phyloP scores from a whole-genome alignment of 2,329 filamentous ascomycete species.

The Epicoccum nigrum region DNA sequence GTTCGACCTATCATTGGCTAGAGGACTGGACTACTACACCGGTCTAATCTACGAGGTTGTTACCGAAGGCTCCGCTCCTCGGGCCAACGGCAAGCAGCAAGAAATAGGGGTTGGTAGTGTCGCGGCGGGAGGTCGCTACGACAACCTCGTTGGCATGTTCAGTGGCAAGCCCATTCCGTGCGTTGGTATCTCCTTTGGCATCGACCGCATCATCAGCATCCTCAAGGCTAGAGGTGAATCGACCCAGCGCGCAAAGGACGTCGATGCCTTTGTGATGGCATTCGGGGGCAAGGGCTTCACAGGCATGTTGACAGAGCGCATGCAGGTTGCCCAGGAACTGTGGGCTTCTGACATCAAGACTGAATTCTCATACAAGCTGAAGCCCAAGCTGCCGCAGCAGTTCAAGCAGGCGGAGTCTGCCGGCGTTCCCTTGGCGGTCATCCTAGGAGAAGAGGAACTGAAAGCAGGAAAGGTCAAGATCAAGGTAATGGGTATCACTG shows the following conservation, averaged over 20 bases:
- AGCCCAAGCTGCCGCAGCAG: slow-evolving; percentile 85
- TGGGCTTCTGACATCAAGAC: slow-evolving; percentile 92
- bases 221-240: slow-evolving; percentile 77
- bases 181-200: slow-evolving; percentile 89
- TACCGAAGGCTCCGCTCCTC: slow-evolving; percentile 74
- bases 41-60: slow-evolving; percentile 90
- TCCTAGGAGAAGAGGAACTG: slow-evolving; percentile 90
- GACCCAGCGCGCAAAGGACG: slow-evolving; percentile 70
- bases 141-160: slow-evolving; percentile 95
- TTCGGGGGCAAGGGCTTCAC: slow-evolving; percentile 87
- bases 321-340: slow-evolving; percentile 75
- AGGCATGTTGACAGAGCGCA: slow-evolving; percentile 81
- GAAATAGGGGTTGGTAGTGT: slow-evolving; percentile 81
- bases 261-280: slow-evolving; percentile 94
- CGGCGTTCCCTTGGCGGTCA: slow-evolving; percentile 83
- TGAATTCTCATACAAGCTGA: slow-evolving; percentile 87
- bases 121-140: slow-evolving; percentile 88
- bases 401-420: slow-evolving; percentile 87
- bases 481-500: slow-evolving; percentile 77
- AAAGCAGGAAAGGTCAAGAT: slow-evolving; percentile 82
- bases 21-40: slow-evolving; percentile 92
- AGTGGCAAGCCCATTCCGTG: slow-evolving; percentile 88
- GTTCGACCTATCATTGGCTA: slow-evolving; percentile 87
- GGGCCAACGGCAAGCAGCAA: slow-evolving; percentile 43
- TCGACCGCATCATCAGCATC: slow-evolving; percentile 94